Conservation (phyloP, 208 protist species). For the Vickermania ingenoplastis region DNA sequence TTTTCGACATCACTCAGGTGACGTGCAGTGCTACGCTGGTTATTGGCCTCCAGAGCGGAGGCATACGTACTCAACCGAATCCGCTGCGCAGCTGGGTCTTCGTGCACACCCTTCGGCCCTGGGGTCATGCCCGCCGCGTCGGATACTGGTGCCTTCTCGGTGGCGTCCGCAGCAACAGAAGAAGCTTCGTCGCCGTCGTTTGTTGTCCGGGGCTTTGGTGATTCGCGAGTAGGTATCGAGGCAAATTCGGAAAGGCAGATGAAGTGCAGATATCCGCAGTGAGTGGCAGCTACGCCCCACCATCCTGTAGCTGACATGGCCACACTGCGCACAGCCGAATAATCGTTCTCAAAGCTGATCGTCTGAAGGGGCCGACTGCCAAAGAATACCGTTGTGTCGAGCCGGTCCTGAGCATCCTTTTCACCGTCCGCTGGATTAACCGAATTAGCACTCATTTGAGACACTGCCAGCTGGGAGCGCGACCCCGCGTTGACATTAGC, state of each 20-base stretch:
- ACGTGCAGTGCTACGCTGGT: neutral
- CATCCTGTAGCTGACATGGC: conserved; percentile 55
- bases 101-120: no score
- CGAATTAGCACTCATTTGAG: conserved; percentile 5
- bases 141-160: neutral
- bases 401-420: neutral
- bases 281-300: conserved; percentile 72
- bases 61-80: conserved; percentile 1
- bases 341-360: conserved; percentile 64
- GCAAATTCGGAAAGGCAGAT: conserved; percentile 34
- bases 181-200: neutral
- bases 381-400: conserved; percentile 10
- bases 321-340: conserved; percentile 77
- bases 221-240: neutral
- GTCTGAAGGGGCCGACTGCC: conserved; percentile 53
- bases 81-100: no score
- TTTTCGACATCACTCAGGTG: neutral
- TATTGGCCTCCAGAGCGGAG: neutral
- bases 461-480: neutral
- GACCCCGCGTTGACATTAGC: neutral
- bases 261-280: conserved; percentile 75
- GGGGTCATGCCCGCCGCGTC: neutral
- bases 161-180: neutral
- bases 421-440: conserved; percentile 3
- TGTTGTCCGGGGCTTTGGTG: neutral